Conservation (phyloP, 2,329 filamentous ascomycete species). For the Drechslerella dactyloides region DNA sequence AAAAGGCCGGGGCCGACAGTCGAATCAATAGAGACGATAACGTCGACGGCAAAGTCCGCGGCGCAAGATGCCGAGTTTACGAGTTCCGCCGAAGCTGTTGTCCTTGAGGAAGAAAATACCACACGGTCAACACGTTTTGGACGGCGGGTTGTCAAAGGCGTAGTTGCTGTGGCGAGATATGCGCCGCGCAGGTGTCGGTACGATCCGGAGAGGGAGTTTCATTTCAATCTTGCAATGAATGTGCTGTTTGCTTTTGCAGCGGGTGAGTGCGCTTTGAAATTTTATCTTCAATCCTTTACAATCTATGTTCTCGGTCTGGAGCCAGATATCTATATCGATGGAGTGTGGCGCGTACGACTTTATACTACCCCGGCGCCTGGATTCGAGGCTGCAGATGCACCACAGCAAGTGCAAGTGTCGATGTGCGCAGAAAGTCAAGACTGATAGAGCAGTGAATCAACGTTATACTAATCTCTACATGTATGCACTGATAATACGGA, state of each 20-base stretch:
- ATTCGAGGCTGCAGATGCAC: no score
- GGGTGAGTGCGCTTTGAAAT: conserved; percentile 28
- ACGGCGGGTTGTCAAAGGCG: background rate
- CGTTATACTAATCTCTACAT: no score
- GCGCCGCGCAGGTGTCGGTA: conserved; percentile 71
- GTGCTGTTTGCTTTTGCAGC: conserved; percentile 71
- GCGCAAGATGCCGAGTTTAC: conserved; percentile 10
- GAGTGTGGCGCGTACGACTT: no score
- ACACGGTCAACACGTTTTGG: conserved; percentile 31
- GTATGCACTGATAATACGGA: conserved; percentile 8
- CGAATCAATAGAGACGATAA: background rate
- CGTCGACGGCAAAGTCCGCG: background rate
- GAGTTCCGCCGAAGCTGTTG: conserved; percentile 25
- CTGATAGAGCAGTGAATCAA: no score
- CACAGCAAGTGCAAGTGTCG: no score
- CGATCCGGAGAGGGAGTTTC: conserved; percentile 69
- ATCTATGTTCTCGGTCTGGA: no score
- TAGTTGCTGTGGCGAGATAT: conserved; percentile 16
- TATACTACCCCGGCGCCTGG: no score
- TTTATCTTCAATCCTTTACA: no score
- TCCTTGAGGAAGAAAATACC: conserved; percentile 36
- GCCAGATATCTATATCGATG: no score
- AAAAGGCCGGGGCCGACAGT: conserved; percentile 4
- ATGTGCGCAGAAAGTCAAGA: no score
- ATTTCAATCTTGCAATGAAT: conserved; percentile 73